Evolutionary conservation across 2,329 filamentous ascomycete species (phyloP).

Genomic region (Tolypocladium album): DNA sequence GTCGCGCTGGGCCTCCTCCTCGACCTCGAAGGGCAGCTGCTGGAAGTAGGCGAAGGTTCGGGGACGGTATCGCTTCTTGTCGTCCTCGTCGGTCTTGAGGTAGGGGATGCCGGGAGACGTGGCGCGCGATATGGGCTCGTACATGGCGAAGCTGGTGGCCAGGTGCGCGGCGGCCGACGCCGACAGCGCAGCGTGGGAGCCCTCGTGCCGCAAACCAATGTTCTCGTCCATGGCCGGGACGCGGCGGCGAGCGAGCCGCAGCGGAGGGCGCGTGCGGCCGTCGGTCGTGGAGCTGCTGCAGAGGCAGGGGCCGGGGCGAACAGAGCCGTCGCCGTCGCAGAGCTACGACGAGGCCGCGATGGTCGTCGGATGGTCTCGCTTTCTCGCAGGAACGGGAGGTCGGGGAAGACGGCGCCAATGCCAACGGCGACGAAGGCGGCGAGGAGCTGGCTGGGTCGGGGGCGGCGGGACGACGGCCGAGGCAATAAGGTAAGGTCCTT

Average conservation of each 20-base stretch:
- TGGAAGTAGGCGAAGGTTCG: conserved; percentile 90
- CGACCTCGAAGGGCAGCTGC: conserved; percentile 80
- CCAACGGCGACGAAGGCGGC: not conserved
- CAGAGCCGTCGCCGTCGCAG: not conserved
- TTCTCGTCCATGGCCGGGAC: conserved; percentile 25
- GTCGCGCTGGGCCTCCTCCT: conserved; percentile 69
- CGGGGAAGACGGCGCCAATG: not conserved
- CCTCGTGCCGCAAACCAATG: conserved; percentile 20
- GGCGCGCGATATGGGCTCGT: conserved; percentile 69
- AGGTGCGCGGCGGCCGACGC: conserved; percentile 20
- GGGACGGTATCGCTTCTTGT: conserved; percentile 62
- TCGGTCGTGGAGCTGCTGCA: not conserved
- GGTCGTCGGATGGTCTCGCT: not conserved
- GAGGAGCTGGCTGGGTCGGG: not conserved
- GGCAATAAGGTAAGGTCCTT: not conserved
- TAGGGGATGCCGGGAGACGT: conserved; percentile 67
- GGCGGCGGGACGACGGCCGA: not conserved
- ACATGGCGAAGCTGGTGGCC: conserved; percentile 28
- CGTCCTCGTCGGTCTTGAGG: conserved; percentile 35
- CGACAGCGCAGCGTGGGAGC: conserved; percentile 17
- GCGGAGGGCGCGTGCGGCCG: not conserved
- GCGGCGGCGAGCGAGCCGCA: not conserved
- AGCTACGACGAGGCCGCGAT: not conserved
- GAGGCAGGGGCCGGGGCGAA: not conserved
- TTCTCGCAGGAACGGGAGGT: not conserved